Conservation (phyloP, 1,139 yeast genomes). For the Scheffersomyces titani region DNA sequence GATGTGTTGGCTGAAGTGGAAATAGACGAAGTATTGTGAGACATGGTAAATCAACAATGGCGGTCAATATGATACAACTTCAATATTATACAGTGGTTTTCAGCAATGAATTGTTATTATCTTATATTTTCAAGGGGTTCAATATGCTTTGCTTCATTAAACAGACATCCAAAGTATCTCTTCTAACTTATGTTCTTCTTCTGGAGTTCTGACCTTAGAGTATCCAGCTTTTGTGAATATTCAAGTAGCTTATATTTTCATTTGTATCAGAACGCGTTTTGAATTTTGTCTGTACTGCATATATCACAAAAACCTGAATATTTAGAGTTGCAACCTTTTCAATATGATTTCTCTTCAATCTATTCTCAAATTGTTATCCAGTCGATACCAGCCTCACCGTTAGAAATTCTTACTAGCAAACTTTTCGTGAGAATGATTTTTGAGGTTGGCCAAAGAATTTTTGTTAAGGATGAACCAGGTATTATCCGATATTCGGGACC, state of each 20-base stretch:
- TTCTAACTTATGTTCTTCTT: not conserved
- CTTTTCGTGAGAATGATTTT: not conserved
- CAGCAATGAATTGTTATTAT: not conserved
- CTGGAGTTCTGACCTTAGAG: not conserved
- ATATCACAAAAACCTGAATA: too few relatives aligned
- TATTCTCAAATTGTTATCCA: not conserved
- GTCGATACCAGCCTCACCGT: too few relatives aligned
- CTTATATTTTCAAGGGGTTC: not conserved
- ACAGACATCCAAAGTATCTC: not conserved
- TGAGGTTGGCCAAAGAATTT: slow-evolving; percentile 43
- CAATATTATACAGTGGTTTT: not conserved
- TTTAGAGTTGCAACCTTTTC: not conserved
- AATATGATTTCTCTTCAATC: not conserved
- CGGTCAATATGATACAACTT: slow-evolving; percentile 1
- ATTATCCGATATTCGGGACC: slow-evolving; percentile 50
- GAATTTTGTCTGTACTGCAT: too few relatives aligned
- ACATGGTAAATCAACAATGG: slow-evolving; percentile 6
- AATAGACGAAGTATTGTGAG: slow-evolving; percentile 14
- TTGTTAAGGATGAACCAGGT: slow-evolving; percentile 46
- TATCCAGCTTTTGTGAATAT: not conserved
- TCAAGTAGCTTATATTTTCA: not conserved
- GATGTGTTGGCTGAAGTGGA: slow-evolving; percentile 12
- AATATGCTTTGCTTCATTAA: not conserved
- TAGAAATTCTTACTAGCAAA: too few relatives aligned
- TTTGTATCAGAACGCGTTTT: not conserved